Percentiles rank a stretch among this genome's conserved stretches.
Evolutionary conservation across 306 rosid genomes (phyloP).

Genomic region (Acacia acuminata): DNA sequence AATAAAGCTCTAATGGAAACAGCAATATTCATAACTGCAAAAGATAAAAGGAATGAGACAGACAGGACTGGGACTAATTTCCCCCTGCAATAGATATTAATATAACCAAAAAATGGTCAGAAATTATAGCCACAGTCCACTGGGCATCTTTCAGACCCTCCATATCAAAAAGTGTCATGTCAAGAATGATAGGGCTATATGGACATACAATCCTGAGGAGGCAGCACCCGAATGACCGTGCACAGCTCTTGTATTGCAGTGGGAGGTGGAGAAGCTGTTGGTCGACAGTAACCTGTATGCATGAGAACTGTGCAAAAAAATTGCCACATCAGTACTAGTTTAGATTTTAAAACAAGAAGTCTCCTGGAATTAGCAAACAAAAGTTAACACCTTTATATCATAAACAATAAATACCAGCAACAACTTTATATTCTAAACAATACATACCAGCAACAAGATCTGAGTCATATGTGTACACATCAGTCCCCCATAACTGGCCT

Average conservation of each 20-base stretch:
- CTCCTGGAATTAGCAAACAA: slow-evolving; percentile 22
- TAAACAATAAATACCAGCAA: slow-evolving; percentile 69
- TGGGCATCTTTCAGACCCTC: slow-evolving; percentile 18
- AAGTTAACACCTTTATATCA: neutral
- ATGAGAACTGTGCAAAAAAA: slow-evolving; percentile 72
- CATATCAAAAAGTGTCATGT: neutral
- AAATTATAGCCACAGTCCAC: slow-evolving; percentile 14
- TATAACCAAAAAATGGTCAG: neutral
- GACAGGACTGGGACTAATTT: neutral
- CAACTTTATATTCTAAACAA: slow-evolving; percentile 36
- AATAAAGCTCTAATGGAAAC: slow-evolving; percentile 9
- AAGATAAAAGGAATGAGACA: slow-evolving; percentile 2
- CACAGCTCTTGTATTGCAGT: slow-evolving; percentile 84
- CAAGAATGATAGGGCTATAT: neutral
- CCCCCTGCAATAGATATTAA: neutral
- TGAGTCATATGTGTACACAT: slow-evolving; percentile 90
- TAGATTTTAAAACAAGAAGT: slow-evolving; percentile 19
- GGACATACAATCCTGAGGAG: slow-evolving; percentile 86
- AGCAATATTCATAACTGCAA: slow-evolving; percentile 19
- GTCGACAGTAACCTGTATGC: slow-evolving; percentile 99
- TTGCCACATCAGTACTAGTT: slow-evolving; percentile 36
- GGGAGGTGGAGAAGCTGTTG: slow-evolving; percentile 93
- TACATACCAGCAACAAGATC: slow-evolving; percentile 95
- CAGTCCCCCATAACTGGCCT: slow-evolving; percentile 98
- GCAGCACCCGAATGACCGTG: slow-evolving; percentile 74